phyloP scores from a whole-genome alignment of 2,329 filamentous ascomycete genomes.

The Epichloe baconii region DNA sequence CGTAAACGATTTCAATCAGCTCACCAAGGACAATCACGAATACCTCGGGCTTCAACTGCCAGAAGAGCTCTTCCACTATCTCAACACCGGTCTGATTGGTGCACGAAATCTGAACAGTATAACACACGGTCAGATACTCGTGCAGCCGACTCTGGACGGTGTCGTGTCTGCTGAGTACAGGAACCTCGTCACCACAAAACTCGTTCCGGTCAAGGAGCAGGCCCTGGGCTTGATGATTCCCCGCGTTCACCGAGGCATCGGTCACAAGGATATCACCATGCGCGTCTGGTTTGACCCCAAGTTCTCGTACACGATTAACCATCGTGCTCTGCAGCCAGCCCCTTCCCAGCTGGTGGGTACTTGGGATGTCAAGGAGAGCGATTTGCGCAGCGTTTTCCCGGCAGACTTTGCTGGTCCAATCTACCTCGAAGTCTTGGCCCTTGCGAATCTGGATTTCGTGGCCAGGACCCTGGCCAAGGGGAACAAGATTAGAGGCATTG shows the following conservation, averaged over 20 bases:
- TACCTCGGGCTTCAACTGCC: slow-evolving; percentile 85
- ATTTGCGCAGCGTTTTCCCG: slow-evolving; percentile 35
- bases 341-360: slow-evolving; percentile 35
- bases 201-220: slow-evolving; percentile 63
- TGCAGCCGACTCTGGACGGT: slow-evolving; percentile 77
- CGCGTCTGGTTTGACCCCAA: slow-evolving; percentile 73
- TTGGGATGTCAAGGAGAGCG: slow-evolving; percentile 61
- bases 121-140: slow-evolving; percentile 62
- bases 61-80: slow-evolving; percentile 80
- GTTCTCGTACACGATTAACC: slow-evolving; percentile 55
- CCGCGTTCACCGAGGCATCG: slow-evolving; percentile 70
- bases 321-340: slow-evolving; percentile 34
- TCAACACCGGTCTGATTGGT: slow-evolving; percentile 70
- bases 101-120: slow-evolving; percentile 71
- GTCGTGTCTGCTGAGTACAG: slow-evolving; percentile 70
- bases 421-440: slow-evolving; percentile 50
- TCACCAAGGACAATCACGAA: slow-evolving; percentile 75
- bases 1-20: slow-evolving; percentile 57
- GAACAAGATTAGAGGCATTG: slow-evolving; percentile 46
- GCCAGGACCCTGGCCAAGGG: slow-evolving; percentile 52
- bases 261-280: slow-evolving; percentile 64
- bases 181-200: slow-evolving; percentile 59
- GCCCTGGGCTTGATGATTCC: slow-evolving; percentile 68
- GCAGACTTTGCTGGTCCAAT: slow-evolving; percentile 27
- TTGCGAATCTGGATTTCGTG: slow-evolving; percentile 58